Conservation (phyloP, 148 eudicot genomes). For the Rhododendron mucronatum region DNA sequence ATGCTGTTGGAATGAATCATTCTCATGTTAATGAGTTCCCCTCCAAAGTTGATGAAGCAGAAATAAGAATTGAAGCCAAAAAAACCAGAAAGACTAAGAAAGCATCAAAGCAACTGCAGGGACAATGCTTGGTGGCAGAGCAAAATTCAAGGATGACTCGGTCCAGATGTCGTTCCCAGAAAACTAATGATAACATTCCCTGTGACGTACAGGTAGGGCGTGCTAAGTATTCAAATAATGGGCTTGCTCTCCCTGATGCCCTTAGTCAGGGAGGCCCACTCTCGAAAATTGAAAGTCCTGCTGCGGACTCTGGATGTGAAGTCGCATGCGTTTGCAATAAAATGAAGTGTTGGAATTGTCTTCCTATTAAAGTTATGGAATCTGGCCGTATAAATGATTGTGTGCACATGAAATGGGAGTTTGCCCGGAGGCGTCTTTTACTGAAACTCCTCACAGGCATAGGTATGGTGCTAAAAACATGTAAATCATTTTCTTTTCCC, state of each 20-base stretch:
- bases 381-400: conserved; percentile 34
- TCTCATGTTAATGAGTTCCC: conserved; percentile 3
- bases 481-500: neutral
- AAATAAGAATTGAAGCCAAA: conserved; percentile 22
- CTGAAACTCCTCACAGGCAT: conserved; percentile 52
- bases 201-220: conserved; percentile 16
- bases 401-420: conserved; percentile 70
- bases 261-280: conserved; percentile 11
- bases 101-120: conserved; percentile 29
- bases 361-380: conserved; percentile 27
- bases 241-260: conserved; percentile 10
- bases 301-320: conserved; percentile 20
- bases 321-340: conserved; percentile 31
- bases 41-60: conserved; percentile 15
- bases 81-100: conserved; percentile 48
- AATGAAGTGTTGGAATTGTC: conserved; percentile 63
- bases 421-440: conserved; percentile 52
- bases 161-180: conserved; percentile 36
- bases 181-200: conserved; percentile 20
- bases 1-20: conserved; percentile 6
- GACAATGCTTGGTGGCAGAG: conserved; percentile 17
- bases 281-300: conserved; percentile 8
- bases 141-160: conserved; percentile 52
- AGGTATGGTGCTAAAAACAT: conserved; percentile 38
- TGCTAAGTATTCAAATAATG: conserved; percentile 13